phyloP scores from a whole-genome alignment of 352 stramenopile species.

The Globisporangium rhizosaccharum region DNA sequence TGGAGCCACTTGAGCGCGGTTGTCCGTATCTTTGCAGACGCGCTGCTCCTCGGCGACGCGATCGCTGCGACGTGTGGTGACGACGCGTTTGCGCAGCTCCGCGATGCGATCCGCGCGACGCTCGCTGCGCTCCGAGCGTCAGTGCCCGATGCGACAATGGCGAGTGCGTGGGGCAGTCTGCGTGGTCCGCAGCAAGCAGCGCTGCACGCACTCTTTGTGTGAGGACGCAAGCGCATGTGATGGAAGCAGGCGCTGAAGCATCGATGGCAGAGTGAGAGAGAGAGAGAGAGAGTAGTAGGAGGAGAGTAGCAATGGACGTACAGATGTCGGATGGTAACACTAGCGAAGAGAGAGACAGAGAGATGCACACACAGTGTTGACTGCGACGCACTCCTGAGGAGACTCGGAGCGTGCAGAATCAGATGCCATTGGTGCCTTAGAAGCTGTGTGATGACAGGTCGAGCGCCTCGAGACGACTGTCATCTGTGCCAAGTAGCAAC shows the following conservation, averaged over 20 bases:
- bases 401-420: no score
- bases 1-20: constrained; percentile 45
- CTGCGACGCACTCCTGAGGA: no score
- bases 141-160: constrained; percentile 54
- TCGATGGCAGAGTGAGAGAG: no score
- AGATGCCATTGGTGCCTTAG: no score
- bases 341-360: not conserved
- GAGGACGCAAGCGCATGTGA: not conserved
- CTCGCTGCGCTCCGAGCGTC: constrained; percentile 41
- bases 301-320: not conserved
- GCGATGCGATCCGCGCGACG: constrained; percentile 35
- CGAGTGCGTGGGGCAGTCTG: constrained; percentile 50
- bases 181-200: constrained; percentile 44
- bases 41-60: constrained; percentile 33
- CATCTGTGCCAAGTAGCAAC: no score
- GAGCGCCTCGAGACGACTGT: no score
- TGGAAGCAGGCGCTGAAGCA: not conserved
- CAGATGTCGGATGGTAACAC: not conserved
- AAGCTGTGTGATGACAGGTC: no score
- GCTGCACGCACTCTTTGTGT: constrained; percentile 64
- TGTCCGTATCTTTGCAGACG: constrained; percentile 54
- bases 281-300: not conserved
- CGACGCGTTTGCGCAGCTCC: constrained; percentile 33
- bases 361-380: not conserved
- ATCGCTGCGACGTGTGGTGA: constrained; percentile 42